Conservation (phyloP, 2,329 filamentous ascomycete species). For the Ciborinia camelliae region DNA sequence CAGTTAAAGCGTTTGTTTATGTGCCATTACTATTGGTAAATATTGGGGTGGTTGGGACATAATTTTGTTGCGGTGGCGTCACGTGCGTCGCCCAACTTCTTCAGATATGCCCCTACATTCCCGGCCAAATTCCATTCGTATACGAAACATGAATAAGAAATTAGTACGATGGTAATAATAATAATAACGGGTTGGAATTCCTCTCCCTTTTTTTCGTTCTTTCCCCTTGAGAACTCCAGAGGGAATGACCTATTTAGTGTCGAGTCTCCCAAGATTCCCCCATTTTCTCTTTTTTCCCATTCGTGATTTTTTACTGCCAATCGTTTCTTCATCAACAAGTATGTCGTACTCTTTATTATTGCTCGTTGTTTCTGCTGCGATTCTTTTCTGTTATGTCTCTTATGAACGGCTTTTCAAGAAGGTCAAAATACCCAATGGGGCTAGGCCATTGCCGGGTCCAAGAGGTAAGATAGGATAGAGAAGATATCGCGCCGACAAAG, state of each 20-base stretch:
- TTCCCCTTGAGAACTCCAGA: not conserved
- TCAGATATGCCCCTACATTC: too few relatives aligned
- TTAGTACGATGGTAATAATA: too few relatives aligned
- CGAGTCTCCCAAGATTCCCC: not conserved
- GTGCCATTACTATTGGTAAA: too few relatives aligned
- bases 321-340: not conserved
- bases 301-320: not conserved
- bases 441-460: slow-evolving; percentile 22
- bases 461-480: slow-evolving; percentile 16
- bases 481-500: not conserved
- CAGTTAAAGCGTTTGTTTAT: too few relatives aligned
- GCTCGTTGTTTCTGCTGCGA: slow-evolving; percentile 1
- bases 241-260: not conserved
- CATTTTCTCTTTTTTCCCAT: not conserved
- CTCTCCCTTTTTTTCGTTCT: not conserved
- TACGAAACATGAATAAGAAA: not conserved
- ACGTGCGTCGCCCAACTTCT: too few relatives aligned
- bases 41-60: too few relatives aligned
- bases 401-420: slow-evolving; percentile 14
- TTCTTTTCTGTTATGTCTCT: slow-evolving; percentile 13
- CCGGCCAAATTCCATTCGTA: too few relatives aligned
- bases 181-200: not conserved
- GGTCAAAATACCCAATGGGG: slow-evolving; percentile 19
- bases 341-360: slow-evolving; percentile 15
- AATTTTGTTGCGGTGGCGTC: too few relatives aligned